Evolutionary conservation across 495 filamentous ascomycete species (phyloP), one percentile per base, ranked within the genome.

Genomic region (Tuber borchii): DNA sequence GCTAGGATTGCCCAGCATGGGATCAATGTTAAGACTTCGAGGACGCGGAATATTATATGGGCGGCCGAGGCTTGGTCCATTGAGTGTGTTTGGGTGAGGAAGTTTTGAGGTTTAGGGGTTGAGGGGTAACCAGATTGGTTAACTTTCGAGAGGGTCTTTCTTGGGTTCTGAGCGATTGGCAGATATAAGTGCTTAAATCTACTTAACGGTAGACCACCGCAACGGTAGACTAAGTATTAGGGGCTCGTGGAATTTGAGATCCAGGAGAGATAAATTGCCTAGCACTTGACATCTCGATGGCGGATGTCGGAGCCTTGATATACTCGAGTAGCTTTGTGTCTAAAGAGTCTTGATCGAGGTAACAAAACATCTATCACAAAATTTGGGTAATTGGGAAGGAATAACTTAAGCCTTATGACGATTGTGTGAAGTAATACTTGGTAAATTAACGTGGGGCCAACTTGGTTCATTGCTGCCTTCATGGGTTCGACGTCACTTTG

Each of bases 1-100:
- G 82, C 81, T 44, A 83, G 81, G 45, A 83, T 71, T 5, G 76
- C 82, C 82, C 82, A 83, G 20, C 76, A 78, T 17, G 75, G 61
- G 46, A 79, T 77, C 2, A 83, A 61, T 9, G 79, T 83, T 22
- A 83, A 61, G 44, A 83, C 73, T 70, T 83, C 81, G 7, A 83
- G 17, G 19, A 79, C 40, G 8, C 81, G 78, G 42, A 83, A 71
- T 22, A 71, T 61, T 19, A 20, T 79, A 56, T 83, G 81, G 39
- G 71, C 71, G 9, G 61, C 39, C 3, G n/a, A 22, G 31, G 76
- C 48, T 14, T 51, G 71, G 14, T 82, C 78, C 79, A 81, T 81
- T 37, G 6, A 17, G 22, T 1, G 19, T 22, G 5, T 9, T 39
- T 70, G 20, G 7, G 34, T 20, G 48, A 61, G 70, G 37, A 46